These are phyloP conservation scores for Eutrema heterophyllum DNA, from an alignment of 345 rosid species.

Conservation along the genomic window DNA sequence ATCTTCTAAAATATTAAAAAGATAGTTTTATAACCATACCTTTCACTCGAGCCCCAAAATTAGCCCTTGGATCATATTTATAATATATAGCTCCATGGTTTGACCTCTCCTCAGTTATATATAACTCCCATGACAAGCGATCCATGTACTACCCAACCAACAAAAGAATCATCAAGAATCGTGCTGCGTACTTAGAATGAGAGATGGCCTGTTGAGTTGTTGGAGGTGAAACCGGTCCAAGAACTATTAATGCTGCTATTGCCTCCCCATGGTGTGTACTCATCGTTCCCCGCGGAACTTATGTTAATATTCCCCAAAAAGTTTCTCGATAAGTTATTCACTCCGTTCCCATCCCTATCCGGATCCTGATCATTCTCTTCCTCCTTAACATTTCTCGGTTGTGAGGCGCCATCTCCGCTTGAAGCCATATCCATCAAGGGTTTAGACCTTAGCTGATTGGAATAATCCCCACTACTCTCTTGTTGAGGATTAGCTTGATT, in stretches of 20 bases:
- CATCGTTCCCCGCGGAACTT: constrained; percentile 5
- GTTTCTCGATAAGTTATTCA: constrained; percentile 28
- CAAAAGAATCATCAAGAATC: constrained; percentile 32
- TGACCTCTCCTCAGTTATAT: neutral
- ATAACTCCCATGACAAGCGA: constrained; percentile 12
- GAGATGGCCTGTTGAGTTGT: constrained; percentile 31
- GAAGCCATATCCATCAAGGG: constrained; percentile 22
- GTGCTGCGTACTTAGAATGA: constrained; percentile 19
- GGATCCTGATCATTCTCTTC: constrained; percentile 25
- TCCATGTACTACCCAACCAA: constrained; percentile 29
- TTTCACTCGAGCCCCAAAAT: constrained; percentile 17
- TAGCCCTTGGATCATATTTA: constrained; percentile 10
- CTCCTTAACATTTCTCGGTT: constrained; percentile 14
- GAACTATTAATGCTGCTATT: constrained; percentile 8
- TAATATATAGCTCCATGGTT: constrained; percentile 8
- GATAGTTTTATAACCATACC: constrained; percentile 16
- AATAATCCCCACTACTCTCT: neutral
- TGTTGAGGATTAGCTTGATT: constrained; percentile 15
- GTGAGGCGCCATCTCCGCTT: neutral
- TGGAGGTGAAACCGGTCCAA: constrained; percentile 25
- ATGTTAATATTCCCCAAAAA: constrained; percentile 27
- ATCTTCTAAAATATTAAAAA: neutral
- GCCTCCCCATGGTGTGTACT: constrained; percentile 32
- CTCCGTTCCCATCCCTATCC: constrained; percentile 4
- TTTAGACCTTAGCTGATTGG: constrained; percentile 25